Evolutionary conservation across 2,329 filamentous ascomycete species (phyloP).

Genomic region (Aspergillus latus): DNA sequence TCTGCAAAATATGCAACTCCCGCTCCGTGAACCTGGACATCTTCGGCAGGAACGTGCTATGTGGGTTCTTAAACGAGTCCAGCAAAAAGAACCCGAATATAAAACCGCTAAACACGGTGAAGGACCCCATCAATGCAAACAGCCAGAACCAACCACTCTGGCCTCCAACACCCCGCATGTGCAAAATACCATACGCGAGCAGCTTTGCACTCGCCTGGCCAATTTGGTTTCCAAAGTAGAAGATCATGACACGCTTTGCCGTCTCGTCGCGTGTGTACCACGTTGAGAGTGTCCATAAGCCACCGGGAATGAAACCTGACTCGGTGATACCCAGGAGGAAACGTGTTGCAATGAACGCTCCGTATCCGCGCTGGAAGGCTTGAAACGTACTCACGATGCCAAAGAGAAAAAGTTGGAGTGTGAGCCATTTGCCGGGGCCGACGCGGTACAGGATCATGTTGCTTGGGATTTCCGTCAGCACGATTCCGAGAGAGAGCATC

Average conservation of each 20-base stretch:
- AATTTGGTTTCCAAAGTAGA: slow-evolving; percentile 16
- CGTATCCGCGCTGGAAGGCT: slow-evolving; percentile 51
- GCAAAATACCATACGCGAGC: slow-evolving; percentile 14
- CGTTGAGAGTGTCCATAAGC: slow-evolving; percentile 6
- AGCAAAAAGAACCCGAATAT: slow-evolving; percentile 11
- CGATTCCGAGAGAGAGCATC: slow-evolving; percentile 53
- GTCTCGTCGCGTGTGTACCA: slow-evolving; percentile 14
- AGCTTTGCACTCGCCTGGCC: slow-evolving; percentile 12
- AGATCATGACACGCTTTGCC: slow-evolving; percentile 13
- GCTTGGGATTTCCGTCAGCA: slow-evolving; percentile 51
- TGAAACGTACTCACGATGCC: slow-evolving; percentile 57
- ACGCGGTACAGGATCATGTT: slow-evolving; percentile 54
- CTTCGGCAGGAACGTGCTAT: slow-evolving; percentile 10
- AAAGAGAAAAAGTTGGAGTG: slow-evolving; percentile 55
- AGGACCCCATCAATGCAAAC: slow-evolving; percentile 10
- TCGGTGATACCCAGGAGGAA: slow-evolving; percentile 56
- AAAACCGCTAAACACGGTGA: slow-evolving; percentile 11
- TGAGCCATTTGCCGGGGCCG: slow-evolving; percentile 55
- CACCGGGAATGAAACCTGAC: slow-evolving; percentile 58
- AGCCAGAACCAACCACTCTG: slow-evolving; percentile 16
- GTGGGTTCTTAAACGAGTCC: slow-evolving; percentile 12
- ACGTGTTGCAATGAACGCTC: slow-evolving; percentile 51
- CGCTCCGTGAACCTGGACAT: slow-evolving; percentile 10
- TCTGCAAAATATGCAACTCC: slow-evolving; percentile 15
- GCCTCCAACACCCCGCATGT: slow-evolving; percentile 9